Evolutionary conservation across 768 basidiomycete species (phyloP), one percentile per base, ranked within the genome.

Genomic region (Cystoderma amianthinum): DNA sequence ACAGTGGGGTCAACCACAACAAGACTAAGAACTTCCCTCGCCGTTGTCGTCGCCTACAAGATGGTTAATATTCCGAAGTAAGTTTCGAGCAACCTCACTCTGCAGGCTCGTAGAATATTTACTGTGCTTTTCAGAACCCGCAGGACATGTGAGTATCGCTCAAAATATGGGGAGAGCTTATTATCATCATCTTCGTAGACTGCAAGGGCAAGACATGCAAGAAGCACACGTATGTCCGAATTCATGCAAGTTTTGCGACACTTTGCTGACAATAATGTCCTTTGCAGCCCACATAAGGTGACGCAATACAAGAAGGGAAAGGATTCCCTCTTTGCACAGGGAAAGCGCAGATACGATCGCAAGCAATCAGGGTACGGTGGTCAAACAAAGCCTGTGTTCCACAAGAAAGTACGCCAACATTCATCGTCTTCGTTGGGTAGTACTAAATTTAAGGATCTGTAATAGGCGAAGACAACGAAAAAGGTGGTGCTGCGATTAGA

Each of bases 261-360:
- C 34, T 7, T 7, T 7, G 18, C 34, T 36, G 16, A 36, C 18
- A 7, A 15, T 15, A 7, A 36, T 19, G 18, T 21, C 13, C 9
- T 13, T 12, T 55, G 36, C 59, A 93, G 90, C 49, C 94, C 94
- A 44, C 95, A 98, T 74, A 99, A 99, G 69, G 95, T 99, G 58
- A 97, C 95, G 45, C 95, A 99, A 66, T 99, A 98, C 81, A 99
- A 99, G 85, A 96, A 91, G 80, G 96, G 96, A 63, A 98, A 99
- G 72, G 95, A 91, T 63, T 98, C 96, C 45, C 71, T 94, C 48
- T 88, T 89, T 63, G 96, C 90, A 39, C 95, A 99, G 73, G 96
- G 96, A 73, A 98, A 99, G 83, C 88, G 96, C 59, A 92, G 96
- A 74, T 98, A 99, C 72, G 96, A 98, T 76, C 85, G 95, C 59